A percentile compares a stretch with the other conserved stretches of the same genome.
Conservation (phyloP, 495 filamentous ascomycete genomes). For the Penicillium soppii region DNA sequence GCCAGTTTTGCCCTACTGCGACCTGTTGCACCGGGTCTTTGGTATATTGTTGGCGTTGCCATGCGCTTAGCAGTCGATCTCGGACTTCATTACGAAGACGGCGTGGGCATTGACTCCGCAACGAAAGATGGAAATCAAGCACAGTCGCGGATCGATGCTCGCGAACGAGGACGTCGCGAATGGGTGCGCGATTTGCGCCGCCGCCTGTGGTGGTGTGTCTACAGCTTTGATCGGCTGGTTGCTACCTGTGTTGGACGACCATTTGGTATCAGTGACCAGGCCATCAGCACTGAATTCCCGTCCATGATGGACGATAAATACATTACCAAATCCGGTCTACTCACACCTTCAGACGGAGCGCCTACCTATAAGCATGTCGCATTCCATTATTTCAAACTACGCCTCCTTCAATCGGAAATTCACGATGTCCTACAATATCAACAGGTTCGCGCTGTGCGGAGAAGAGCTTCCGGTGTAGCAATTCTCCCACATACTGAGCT, state of each 20-base stretch:
- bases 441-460: slow-evolving; percentile 58
- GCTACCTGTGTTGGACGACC: slow-evolving; percentile 89
- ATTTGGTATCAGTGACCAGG: slow-evolving; percentile 90
- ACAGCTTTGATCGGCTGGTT: slow-evolving; percentile 89
- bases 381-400: slow-evolving; percentile 86
- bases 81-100: slow-evolving; percentile 90
- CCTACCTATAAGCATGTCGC: slow-evolving; percentile 87
- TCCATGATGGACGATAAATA: slow-evolving; percentile 82
- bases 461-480: slow-evolving; percentile 54
- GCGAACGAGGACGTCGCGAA: slow-evolving; percentile 73
- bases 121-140: slow-evolving; percentile 35
- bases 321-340: slow-evolving; percentile 82
- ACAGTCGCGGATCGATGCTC: slow-evolving; percentile 43
- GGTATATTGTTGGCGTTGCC: slow-evolving; percentile 96
- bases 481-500: slow-evolving; percentile 76
- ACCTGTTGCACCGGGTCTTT: slow-evolving; percentile 88
- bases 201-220: slow-evolving; percentile 94
- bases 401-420: slow-evolving; percentile 94
- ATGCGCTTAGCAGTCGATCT: slow-evolving; percentile 87
- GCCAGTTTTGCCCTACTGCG: slow-evolving; percentile 88
- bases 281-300: slow-evolving; percentile 91
- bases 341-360: slow-evolving; percentile 48
- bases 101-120: slow-evolving; percentile 60
- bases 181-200: slow-evolving; percentile 85
- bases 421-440: slow-evolving; percentile 90